Percentiles rank a stretch among this genome's conserved stretches.
Evolutionary conservation across 768 basidiomycete genomes (phyloP).

Genomic region (Gloeopeniophorella convolvens): DNA sequence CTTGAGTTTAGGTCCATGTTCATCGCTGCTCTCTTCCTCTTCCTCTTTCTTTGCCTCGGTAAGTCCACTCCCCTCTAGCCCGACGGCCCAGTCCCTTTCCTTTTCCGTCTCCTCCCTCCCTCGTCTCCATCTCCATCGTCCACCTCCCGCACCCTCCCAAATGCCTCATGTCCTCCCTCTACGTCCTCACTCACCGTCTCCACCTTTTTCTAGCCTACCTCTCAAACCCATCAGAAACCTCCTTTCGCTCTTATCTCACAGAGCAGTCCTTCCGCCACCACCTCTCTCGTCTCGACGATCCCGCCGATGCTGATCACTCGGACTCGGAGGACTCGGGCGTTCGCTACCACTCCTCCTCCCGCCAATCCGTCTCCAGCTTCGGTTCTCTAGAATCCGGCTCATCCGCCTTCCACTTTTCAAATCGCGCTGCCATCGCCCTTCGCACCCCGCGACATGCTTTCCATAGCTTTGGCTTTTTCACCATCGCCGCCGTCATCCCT

Average conservation of each 20-base stretch:
- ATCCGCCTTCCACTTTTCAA: conserved; percentile 78
- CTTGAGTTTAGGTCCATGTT: conserved; percentile 67
- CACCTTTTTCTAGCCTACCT: conserved; percentile 64
- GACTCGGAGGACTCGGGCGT: conserved; percentile 26
- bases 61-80: conserved; percentile 27
- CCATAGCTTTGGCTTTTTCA: conserved; percentile 81
- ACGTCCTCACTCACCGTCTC: conserved; percentile 19
- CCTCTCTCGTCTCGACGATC: conserved; percentile 76
- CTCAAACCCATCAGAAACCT: conserved; percentile 90
- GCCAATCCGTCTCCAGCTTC: conserved; percentile 15
- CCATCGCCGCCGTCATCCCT: conserved; percentile 73
- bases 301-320: conserved; percentile 45
- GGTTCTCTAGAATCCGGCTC: conserved; percentile 25
- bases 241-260: conserved; percentile 93
- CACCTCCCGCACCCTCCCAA: neutral
- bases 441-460: conserved; percentile 88
- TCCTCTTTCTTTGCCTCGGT: conserved; percentile 71
- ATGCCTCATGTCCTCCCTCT: conserved; percentile 2
- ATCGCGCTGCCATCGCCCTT: conserved; percentile 86
- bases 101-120: conserved; percentile 9
- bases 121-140: conserved; percentile 8
- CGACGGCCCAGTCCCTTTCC: conserved; percentile 1
- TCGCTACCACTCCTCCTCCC: conserved; percentile 24
- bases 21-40: conserved; percentile 59
- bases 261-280: conserved; percentile 96